Percentiles rank a stretch among this genome's conserved stretches.
Evolutionary conservation across 306 rosid species (phyloP).

Genomic region (Cucumis sativus): Cucumber_9930_V3 NC_026656.2:9784001-9784500

Average conservation of each 20-base stretch:
- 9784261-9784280: not conserved
- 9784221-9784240: not conserved
- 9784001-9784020: not conserved
- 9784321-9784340: not conserved
- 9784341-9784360: not conserved
- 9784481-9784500: not conserved
- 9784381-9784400: not conserved
- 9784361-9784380: not conserved
- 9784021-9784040: not conserved
- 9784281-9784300: not conserved
- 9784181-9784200: not conserved
- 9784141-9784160: not conserved
- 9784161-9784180: not conserved
- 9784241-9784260: not conserved
- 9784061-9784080: not conserved
- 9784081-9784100: not conserved
- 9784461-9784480: not conserved
- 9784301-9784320: not conserved
- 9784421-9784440: not conserved
- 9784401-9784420: not conserved
- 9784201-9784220: not conserved
- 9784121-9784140: not conserved
- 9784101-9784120: not conserved
- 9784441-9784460: not conserved
- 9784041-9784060: not conserved